These are phyloP conservation scores for Metschnikowia lachancei DNA, from an alignment of 805 yeast species.

Conservation along the genomic window DNA sequence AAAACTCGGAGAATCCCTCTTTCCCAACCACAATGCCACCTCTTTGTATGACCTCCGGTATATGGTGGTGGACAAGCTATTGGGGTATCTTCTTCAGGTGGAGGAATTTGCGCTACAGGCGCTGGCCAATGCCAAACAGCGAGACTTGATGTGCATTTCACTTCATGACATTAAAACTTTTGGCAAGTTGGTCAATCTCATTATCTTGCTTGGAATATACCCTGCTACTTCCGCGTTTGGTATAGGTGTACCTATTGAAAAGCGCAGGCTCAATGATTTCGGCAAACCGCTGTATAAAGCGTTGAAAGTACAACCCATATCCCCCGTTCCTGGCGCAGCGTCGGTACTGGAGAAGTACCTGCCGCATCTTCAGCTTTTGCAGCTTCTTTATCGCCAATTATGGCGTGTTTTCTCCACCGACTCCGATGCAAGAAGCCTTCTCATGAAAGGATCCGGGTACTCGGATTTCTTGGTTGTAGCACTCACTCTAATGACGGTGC, in stretches of 20 bases:
- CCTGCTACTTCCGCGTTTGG: slow-evolving; percentile 53
- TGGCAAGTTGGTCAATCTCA: slow-evolving; percentile 57
- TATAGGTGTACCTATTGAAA: slow-evolving; percentile 62
- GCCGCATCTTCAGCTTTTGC: slow-evolving; percentile 23
- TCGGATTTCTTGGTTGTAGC: slow-evolving; percentile 56
- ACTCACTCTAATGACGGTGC: slow-evolving; percentile 41
- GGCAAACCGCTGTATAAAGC: slow-evolving; percentile 27
- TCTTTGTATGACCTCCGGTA: slow-evolving; percentile 6
- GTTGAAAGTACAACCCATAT: slow-evolving; percentile 22
- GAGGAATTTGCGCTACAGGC: slow-evolving; percentile 34
- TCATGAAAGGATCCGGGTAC: slow-evolving; percentile 64
- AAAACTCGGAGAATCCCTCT: not conserved
- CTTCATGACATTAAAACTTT: slow-evolving; percentile 81
- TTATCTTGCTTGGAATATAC: slow-evolving; percentile 71
- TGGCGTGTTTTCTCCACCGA: slow-evolving; percentile 33
- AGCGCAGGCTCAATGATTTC: slow-evolving; percentile 54
- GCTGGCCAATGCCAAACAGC: slow-evolving; percentile 17
- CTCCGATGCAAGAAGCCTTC: slow-evolving; percentile 51
- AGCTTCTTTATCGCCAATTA: slow-evolving; percentile 32
- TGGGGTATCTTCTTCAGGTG: slow-evolving; percentile 37
- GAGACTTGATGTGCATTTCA: slow-evolving; percentile 58
- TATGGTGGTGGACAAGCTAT: slow-evolving; percentile 33
- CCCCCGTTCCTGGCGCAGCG: slow-evolving; percentile 10
- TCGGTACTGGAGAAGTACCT: slow-evolving; percentile 1
- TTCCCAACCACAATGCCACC: not conserved